Conservation (phyloP, 306 rosid genomes). For the Ormosia emarginata region DNA sequence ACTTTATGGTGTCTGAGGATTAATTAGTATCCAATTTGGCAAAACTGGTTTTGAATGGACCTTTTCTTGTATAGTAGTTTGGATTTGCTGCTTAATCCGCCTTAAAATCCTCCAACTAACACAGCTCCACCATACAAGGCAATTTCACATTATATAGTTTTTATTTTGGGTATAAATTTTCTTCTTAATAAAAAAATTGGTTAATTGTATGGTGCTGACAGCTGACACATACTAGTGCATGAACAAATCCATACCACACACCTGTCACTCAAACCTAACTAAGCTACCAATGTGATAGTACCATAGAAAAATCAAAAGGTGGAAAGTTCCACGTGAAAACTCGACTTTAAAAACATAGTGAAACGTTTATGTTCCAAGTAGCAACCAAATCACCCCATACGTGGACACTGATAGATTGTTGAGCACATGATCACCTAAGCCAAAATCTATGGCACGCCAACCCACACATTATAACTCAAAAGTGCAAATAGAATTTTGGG, state of each 20-base stretch:
- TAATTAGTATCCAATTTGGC: slow-evolving; percentile 11
- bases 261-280: slow-evolving; percentile 38
- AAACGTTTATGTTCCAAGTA: not conserved
- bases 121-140: not conserved
- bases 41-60: slow-evolving; percentile 28
- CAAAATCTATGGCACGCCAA: not conserved
- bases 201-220: slow-evolving; percentile 7
- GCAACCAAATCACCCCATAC: slow-evolving; percentile 13
- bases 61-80: slow-evolving; percentile 18
- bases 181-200: not conserved
- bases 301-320: slow-evolving; percentile 9
- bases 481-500: not conserved
- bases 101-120: slow-evolving; percentile 32
- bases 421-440: slow-evolving; percentile 6
- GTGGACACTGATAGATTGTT: not conserved
- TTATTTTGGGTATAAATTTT: not conserved
- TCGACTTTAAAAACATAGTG: not conserved
- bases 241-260: slow-evolving; percentile 47
- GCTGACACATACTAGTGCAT: slow-evolving; percentile 18
- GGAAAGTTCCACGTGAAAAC: slow-evolving; percentile 26
- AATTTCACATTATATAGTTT: slow-evolving; percentile 1
- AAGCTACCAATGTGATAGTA: slow-evolving; percentile 14
- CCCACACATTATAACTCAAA: not conserved
- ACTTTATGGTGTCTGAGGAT: not conserved
- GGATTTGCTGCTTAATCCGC: not conserved